Evolutionary conservation across 352 stramenopile genomes (phyloP), one percentile per base, ranked within the genome.

Genomic region (Globisporangium barbulae): DNA sequence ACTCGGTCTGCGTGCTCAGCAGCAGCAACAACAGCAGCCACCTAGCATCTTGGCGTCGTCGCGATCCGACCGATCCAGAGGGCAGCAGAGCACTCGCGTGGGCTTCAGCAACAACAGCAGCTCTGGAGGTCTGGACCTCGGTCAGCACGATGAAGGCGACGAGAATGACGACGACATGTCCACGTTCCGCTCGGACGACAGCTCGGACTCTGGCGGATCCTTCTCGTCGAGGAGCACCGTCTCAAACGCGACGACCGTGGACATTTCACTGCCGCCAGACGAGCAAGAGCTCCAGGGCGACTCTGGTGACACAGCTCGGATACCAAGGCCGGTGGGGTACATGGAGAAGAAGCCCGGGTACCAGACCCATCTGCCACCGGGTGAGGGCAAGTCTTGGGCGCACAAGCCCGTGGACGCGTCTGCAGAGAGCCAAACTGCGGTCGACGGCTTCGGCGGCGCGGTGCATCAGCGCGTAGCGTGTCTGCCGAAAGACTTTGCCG

Each of bases 1-100:
- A 1, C 79, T 98, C 28, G 89, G 89, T 7, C 75, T 97, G 53
- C 76, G 88, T 2, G 74, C 82, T 28, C 75, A 90, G 28, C 75
- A 81, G 50, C 76, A 80, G 30, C 79, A 76, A 65, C 66, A 62
- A 13, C 66, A 65, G 12, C 41, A 54, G 50, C 41, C 19, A 22
- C 4, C n/a, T 28, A 30, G 21, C 9, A 17, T 17, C 0, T 10
- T 60, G 28, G 17, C 25, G 44, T 62, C 63, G 19, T 41, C 44
- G 10, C 42, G 45, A 21, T 58, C 59, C 21, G 37, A 54, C 25
- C 15, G 63, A 61, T 52, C 55, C 25, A 35, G 33, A 58, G 9
- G 7, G 4, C 25, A 21, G 33, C 45, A 35, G 28, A 61, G 44
- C 35, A 56, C 42, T 9, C 37, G 30, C 13, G 41, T 45, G 13